These are phyloP conservation scores for Tubosaeta brunneosetosa DNA, from an alignment of 768 basidiomycete genomes.

Conservation along the genomic window DNA sequence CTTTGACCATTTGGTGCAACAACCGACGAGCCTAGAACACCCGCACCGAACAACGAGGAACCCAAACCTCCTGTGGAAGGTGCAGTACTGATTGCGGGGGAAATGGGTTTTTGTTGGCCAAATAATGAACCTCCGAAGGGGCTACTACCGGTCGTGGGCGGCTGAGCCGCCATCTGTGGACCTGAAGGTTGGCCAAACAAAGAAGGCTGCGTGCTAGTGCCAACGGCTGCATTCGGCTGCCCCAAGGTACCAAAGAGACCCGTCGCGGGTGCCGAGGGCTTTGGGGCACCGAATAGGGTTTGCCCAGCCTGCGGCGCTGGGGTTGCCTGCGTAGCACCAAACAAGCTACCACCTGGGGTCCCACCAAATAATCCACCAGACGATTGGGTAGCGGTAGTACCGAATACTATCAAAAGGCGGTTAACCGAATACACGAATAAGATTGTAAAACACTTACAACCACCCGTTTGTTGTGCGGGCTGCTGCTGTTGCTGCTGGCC, in stretches of 20 bases:
- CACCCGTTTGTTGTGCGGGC: conserved; percentile 35
- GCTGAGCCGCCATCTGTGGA: conserved; percentile 38
- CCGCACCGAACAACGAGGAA: conserved; percentile 38
- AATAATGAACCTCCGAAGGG: conserved; percentile 46
- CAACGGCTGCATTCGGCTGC: conserved; percentile 34
- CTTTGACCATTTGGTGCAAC: conserved; percentile 48
- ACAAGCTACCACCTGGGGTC: conserved; percentile 32
- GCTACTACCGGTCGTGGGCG: conserved; percentile 26
- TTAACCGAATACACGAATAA: conserved; percentile 7
- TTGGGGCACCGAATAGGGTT: conserved; percentile 27
- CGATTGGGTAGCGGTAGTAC: conserved; percentile 27
- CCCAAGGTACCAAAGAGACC: conserved; percentile 47
- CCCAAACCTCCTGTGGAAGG: conserved; percentile 37
- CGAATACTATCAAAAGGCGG: conserved; percentile 31
- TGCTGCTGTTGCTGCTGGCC: conserved; percentile 34
- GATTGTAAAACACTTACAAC: conserved; percentile 27
- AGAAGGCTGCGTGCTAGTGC: conserved; percentile 25
- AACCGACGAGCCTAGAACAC: conserved; percentile 37
- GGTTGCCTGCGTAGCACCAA: conserved; percentile 31
- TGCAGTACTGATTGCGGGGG: conserved; percentile 43
- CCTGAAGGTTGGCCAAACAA: conserved; percentile 53
- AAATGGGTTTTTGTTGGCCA: conserved; percentile 44
- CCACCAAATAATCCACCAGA: conserved; percentile 37
- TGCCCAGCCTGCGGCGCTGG: conserved; percentile 36
- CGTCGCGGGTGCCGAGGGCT: conserved; percentile 30